Evolutionary conservation across 257 asterid genomes (phyloP).

Genomic region (Knoxia roxburghii): DNA sequence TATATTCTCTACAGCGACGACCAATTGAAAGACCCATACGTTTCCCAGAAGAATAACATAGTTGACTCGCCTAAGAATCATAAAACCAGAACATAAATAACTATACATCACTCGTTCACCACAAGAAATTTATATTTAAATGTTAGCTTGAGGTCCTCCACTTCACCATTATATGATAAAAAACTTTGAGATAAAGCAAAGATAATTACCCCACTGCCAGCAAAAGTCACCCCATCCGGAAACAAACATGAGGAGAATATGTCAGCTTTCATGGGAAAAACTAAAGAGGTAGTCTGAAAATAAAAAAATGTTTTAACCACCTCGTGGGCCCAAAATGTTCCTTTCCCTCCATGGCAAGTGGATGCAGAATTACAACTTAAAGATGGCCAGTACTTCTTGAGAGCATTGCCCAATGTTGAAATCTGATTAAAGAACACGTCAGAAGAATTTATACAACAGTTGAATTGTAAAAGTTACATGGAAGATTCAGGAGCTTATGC

Average conservation of each 20-base stretch:
- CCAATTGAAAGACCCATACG: neutral
- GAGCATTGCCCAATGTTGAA: conserved; percentile 44
- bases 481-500: neutral
- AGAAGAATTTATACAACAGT: conserved; percentile 1
- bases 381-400: conserved; percentile 80
- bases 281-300: conserved; percentile 14
- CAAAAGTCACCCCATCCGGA: conserved; percentile 34
- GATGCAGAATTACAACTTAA: conserved; percentile 52
- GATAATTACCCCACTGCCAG: conserved; percentile 80
- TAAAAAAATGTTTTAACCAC: conserved; percentile 23
- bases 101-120: neutral
- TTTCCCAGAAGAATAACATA: neutral
- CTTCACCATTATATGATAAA: conserved; percentile 10
- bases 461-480: neutral
- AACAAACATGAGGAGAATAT: conserved; percentile 26
- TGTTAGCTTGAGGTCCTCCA: neutral
- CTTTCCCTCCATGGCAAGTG: conserved; percentile 73
- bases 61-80: too few relatives aligned
- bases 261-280: conserved; percentile 36
- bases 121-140: neutral
- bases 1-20: neutral
- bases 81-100: neutral
- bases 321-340: conserved; percentile 97
- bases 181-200: conserved; percentile 22
- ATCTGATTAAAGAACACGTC: conserved; percentile 34